Base-by-base conservation (phyloP, 306 rosid species). In the Cicer arietinum region DNA sequence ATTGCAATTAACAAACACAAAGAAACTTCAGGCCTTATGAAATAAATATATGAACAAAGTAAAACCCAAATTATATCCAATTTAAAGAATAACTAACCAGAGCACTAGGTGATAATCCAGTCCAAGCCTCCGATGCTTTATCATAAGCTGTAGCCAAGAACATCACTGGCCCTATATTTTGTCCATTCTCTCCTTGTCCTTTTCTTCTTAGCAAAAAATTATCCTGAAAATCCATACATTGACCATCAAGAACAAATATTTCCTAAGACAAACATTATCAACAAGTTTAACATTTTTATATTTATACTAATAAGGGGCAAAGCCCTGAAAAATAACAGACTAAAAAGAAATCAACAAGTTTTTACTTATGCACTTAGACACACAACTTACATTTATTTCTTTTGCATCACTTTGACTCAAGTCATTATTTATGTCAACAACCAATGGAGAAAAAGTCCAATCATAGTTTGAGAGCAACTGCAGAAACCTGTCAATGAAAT, bases 41-140 rank as follows among this genome's bases (percentile, higher is more conserved):
- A 13, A 66, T 53, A 51, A 35, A 64, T 35, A 44, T 12, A 2
- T 45, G 43, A 73, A 45, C 59, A 74, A 37, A 30, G 37, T 30
- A 30, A 30, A 68, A 22, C 56, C 62, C 5, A 73, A 61, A 56
- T 12, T 77, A 71, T 67, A 73, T 74, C 77, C 35, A 78, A 62
- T 13, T 58, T 42, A 71, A 57, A 48, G 70, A 71, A 58, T 83
- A 80, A 69, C 96, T 52, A 75, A 94, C 98, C 86, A 72, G 56
- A 71, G 67, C 63, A 66, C 83, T 90, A 22, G 97, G 96, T 46
- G 95, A 91, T 83, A 73, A 72, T 82, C 77, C 82, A 83, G 96
- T 94, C 98, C 98, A 94, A 63, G 93, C 93, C 76, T 91, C 95
- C 18, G 98, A 91, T 76, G 84, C 87, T 71, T 82, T 91, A 75